Percentiles rank a stretch among this genome's conserved stretches.
These are phyloP conservation scores for Neurospora sp. DNA, from an alignment of 495 filamentous ascomycete species.

Conservation along the genomic window DNA sequence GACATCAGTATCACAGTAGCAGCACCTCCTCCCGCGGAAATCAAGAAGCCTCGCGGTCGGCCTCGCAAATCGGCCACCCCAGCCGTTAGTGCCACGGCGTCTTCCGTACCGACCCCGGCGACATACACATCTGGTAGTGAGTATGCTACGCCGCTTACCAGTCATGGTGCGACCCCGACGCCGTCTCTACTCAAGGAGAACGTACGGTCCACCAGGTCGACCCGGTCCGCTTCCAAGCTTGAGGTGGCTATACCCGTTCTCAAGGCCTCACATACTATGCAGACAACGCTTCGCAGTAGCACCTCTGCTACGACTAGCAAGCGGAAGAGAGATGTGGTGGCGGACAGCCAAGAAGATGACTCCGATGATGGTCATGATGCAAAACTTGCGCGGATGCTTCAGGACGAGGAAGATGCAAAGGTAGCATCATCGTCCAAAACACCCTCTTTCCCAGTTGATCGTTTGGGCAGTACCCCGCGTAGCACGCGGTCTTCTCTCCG, in stretches of 20 bases:
- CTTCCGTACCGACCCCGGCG: constrained; percentile 27
- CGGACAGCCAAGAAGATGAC: constrained; percentile 29
- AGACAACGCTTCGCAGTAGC: constrained; percentile 12
- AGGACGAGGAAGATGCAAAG: constrained; percentile 48
- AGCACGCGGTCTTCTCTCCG: not conserved
- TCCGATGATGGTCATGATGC: constrained; percentile 36
- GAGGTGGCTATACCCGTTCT: constrained; percentile 17
- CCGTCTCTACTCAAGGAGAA: constrained; percentile 13
- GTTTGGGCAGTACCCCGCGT: not conserved
- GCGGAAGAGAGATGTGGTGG: constrained; percentile 18
- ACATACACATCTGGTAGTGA: constrained; percentile 41
- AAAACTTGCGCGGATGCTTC: constrained; percentile 47
- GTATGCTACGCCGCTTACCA: constrained; percentile 70
- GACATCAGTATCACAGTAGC: not conserved
- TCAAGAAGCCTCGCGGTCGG: constrained; percentile 4
- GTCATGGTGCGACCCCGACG: constrained; percentile 50
- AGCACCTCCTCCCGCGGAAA: not conserved
- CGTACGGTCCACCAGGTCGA: constrained; percentile 1
- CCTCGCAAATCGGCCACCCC: constrained; percentile 3
- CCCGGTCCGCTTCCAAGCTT: constrained; percentile 6
- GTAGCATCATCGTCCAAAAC: not conserved
- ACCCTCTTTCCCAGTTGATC: not conserved
- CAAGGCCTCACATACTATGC: not conserved
- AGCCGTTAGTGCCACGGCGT: constrained; percentile 11
- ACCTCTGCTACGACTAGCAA: constrained; percentile 18